Evolutionary conservation across 768 basidiomycete species (phyloP), one percentile per base, ranked within the genome.

Genomic region (Serendipita sp.): DNA sequence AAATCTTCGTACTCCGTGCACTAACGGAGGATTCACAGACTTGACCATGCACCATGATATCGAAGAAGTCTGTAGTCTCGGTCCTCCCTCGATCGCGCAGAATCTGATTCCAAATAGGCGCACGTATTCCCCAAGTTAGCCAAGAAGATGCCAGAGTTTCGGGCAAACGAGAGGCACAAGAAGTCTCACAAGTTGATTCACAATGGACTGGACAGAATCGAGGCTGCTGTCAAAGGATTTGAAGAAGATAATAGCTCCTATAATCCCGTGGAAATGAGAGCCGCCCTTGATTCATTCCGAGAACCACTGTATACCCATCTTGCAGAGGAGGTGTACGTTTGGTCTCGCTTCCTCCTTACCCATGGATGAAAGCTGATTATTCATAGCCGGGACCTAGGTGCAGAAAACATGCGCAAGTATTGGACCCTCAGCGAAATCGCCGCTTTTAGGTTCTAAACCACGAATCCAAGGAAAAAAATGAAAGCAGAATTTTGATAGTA

Each of bases 321-420:
- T 48, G 62, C 62, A 28, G 62, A 62, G 30, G 62, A 62, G 41
- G 26, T 62, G 62, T 62, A 20, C 45, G 62, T 62, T 14, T 20
- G 9, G n/a, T n/a, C 22, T 13, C 31, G 17, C 13, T 50, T 31
- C 2, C 1, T 1, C 34, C 24, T 43, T 22, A 9, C 7, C 22
- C 2, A 44, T 45, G 43, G 20, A 48, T n/a, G 5, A 14, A 44
- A 24, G 13, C 17, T 28, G n/a, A n/a, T 7, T 38, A 24, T 4
- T n/a, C 20, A 13, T 26, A 58, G 50, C 3, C 62, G 51, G 17
- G 62, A 63, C 34, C 38, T 63, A 20, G 38, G 33, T 26, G 51
- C 62, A 3, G 62, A 51, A 43, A 63, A 63, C 34, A 63, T 63
- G 62, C 62, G 56, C 51, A 51, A 56, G 31, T 63, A 63, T 30